These are phyloP conservation scores for Yarrowia osloensis DNA, from an alignment of 805 yeast genomes.

Conservation along the genomic window DNA sequence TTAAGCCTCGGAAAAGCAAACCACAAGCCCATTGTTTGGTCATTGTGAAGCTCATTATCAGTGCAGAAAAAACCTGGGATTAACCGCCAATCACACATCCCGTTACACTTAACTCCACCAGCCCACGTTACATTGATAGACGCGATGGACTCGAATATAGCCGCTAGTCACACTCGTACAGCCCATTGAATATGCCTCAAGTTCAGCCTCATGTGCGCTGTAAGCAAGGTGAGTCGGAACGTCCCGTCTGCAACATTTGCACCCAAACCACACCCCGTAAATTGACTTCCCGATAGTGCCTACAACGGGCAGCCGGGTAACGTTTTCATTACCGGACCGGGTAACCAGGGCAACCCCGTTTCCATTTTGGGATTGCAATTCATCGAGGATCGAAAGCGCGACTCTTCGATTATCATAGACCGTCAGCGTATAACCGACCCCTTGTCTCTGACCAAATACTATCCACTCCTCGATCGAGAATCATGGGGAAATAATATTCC, in stretches of 20 bases:
- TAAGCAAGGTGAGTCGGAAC: not conserved
- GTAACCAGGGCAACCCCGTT: not conserved
- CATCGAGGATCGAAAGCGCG: too few relatives aligned
- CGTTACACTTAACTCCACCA: constrained; percentile 16
- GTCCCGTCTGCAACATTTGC: constrained; percentile 7
- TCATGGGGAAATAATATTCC: not conserved
- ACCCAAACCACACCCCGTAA: not conserved
- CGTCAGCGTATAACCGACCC: too few relatives aligned
- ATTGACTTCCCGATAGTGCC: not conserved
- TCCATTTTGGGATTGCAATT: not conserved
- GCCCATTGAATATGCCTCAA: not conserved
- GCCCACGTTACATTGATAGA: constrained; percentile 21
- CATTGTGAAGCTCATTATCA: constrained; percentile 3
- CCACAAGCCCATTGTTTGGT: constrained; percentile 8
- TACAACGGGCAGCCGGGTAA: not conserved
- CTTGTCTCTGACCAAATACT: too few relatives aligned
- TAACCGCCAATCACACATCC: constrained; percentile 1
- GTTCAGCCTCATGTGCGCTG: not conserved
- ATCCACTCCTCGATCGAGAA: too few relatives aligned
- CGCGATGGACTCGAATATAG: not conserved
- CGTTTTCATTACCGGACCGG: not conserved
- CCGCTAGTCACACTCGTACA: too few relatives aligned
- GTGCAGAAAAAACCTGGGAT: not conserved
- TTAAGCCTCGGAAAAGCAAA: not conserved
- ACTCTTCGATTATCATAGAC: too few relatives aligned